Conservation (phyloP, 192 early-diverging fungal genomes). For the Lobosporangium transversale region DNA sequence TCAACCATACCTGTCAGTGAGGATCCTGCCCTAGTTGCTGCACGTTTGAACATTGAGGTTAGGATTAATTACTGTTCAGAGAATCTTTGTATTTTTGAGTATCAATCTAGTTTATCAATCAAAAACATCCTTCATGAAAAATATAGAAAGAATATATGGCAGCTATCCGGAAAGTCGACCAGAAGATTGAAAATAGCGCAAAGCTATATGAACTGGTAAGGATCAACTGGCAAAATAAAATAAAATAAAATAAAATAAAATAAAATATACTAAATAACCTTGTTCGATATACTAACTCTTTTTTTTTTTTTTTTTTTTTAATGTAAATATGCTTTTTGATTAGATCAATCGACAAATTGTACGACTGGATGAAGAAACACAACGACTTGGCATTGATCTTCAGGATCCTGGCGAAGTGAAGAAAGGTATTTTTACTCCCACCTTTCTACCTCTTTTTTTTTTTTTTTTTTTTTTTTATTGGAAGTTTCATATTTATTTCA, state of each 20-base stretch:
- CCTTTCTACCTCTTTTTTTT: not conserved
- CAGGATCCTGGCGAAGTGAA: slow-evolving; percentile 42
- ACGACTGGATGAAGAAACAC: slow-evolving; percentile 42
- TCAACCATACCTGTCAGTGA: slow-evolving; percentile 32
- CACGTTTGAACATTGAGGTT: slow-evolving; percentile 41
- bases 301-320: not conserved
- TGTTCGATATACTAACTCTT: not conserved
- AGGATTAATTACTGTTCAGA: too few relatives aligned
- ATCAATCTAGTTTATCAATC: not conserved
- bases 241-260: too few relatives aligned
- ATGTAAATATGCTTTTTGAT: too few relatives aligned
- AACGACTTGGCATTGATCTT: slow-evolving; percentile 42
- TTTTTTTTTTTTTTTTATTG: not conserved
- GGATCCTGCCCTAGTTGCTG: slow-evolving; percentile 20
- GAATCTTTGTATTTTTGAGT: too few relatives aligned
- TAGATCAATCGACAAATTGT: slow-evolving; percentile 52
- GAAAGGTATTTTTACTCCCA: slow-evolving; percentile 22
- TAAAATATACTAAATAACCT: not conserved
- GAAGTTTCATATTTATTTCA: not conserved
- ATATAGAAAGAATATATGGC: slow-evolving; percentile 56
- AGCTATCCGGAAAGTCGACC: slow-evolving; percentile 62
- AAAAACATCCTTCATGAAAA: too few relatives aligned
- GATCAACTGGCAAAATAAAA: not conserved
- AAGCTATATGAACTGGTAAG: slow-evolving; percentile 61
- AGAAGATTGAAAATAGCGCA: slow-evolving; percentile 60